Base-by-base conservation (phyloP, 129 eudicot species). In the Lactuca saligna region DNA sequence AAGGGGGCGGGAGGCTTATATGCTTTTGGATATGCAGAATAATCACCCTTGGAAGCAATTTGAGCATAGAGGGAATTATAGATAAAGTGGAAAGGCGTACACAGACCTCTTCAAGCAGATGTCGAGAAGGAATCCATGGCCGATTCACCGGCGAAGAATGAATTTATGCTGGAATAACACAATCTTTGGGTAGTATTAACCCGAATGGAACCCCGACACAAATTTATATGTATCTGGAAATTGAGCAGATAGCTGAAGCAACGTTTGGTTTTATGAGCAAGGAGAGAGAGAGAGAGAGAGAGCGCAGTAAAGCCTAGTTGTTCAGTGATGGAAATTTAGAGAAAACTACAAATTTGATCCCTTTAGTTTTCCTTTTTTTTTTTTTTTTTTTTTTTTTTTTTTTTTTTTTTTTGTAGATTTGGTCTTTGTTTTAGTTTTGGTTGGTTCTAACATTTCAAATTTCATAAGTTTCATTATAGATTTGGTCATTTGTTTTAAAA, bases 31-130 rank as follows among this genome's bases (percentile, higher is more conserved):
- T 8, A 42, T 42, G 13, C 14, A 42, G 9, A 42, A 42, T 42
- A 8, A 42, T 25, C 9, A 42, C 49, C 49, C 49, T 42, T 9
- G 49, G 49, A 42, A 33, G 57, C 37, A 32, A 65, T 56, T 15
- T 4, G 55, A 73, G 37, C 31, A 16, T 8, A 14, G 42, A 10
- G 2, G 10, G 10, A 2, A 0, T 39, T 5, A 38, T 37, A 14
- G 33, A 8, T 53, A 4, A 50, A 48, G 49, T 42, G 49, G 49
- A 42, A 50, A 54, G 29, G 33, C 35, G 13, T 46, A 65, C 16
- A 56, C 29, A 64, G 14, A 74, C 71, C 78, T 74, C 33, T 62
- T 53, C 49, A 73, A 17, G 54, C 53, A 64, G 14, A 14, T 32
- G 32, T 59, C 4, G 32, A 59, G 75, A 59, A 59, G 48, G 50